A percentile compares a stretch with the other conserved stretches of the same genome.
phyloP scores from a whole-genome alignment of 179 eudicot species.

The Heliamphora ciliata region DNA sequence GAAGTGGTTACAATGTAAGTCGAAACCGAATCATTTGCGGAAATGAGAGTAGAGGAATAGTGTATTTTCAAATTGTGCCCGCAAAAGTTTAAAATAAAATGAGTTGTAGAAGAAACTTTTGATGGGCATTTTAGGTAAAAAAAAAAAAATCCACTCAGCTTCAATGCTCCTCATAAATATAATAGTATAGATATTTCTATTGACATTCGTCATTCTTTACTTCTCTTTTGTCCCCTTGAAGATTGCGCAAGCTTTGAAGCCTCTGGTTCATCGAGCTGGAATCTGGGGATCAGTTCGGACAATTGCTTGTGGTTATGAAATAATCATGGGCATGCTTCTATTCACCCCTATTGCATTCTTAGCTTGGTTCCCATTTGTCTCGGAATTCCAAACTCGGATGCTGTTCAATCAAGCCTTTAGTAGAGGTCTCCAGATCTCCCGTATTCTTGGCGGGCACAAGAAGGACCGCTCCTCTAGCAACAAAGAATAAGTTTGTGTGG shows the following conservation, averaged over 20 bases:
- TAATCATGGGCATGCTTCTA: constrained; percentile 41
- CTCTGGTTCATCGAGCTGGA: constrained; percentile 25
- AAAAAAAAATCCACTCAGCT: neutral
- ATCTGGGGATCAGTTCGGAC: constrained; percentile 37
- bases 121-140: no score
- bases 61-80: no score
- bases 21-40: no score
- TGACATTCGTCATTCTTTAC: neutral
- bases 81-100: no score
- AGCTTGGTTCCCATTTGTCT: constrained; percentile 62
- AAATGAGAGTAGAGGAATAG: no score
- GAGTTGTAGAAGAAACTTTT: no score
- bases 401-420: constrained; percentile 64
- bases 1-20: no score
- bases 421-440: constrained; percentile 58
- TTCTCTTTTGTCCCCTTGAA: neutral
- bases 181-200: neutral
- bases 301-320: constrained; percentile 46
- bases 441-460: constrained; percentile 55
- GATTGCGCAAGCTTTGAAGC: constrained; percentile 52
- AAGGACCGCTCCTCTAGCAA: constrained; percentile 35
- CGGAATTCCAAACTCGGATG: constrained; percentile 58
- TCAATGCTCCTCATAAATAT: neutral
- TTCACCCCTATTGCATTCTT: constrained; percentile 53
- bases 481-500: constrained; percentile 28